Evolutionary conservation across 257 asterid species (phyloP).

Genomic region (Agastache rugosa): DNA sequence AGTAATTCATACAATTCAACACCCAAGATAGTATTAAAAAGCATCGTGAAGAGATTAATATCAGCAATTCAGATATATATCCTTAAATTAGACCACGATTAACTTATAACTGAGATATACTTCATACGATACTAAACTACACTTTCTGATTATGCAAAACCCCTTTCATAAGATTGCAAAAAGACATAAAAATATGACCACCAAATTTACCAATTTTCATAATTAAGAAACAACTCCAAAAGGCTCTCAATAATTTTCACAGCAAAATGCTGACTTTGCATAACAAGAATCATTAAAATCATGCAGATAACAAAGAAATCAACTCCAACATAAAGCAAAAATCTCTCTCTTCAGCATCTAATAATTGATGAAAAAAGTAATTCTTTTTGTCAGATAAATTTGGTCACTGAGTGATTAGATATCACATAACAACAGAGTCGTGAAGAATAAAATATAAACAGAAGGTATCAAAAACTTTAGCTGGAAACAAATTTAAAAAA

Average conservation of each 20-base stretch:
- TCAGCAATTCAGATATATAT: not conserved
- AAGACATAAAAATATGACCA: not conserved
- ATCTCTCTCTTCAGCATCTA: not conserved
- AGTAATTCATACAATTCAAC: not conserved
- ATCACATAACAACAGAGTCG: not conserved
- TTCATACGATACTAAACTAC: not conserved
- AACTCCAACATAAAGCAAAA: not conserved
- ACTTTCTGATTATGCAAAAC: not conserved
- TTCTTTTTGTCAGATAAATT: not conserved
- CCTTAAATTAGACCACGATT: not conserved
- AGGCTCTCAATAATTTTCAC: conserved; percentile 1
- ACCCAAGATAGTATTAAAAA: not conserved
- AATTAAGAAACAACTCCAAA: not conserved
- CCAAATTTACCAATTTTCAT: not conserved
- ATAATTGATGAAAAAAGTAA: not conserved
- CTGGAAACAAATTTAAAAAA: not conserved
- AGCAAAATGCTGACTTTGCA: not conserved
- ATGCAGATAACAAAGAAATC: not conserved
- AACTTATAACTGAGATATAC: not conserved
- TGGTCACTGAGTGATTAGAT: not conserved
- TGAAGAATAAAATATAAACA: too few relatives aligned
- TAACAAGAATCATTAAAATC: not conserved
- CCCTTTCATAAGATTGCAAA: conserved; percentile 5
- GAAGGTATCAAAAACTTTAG: not conserved
- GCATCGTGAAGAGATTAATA: not conserved